Evolutionary conservation across 352 stramenopile species (phyloP), one percentile per base, ranked within the genome.

Genomic region (Elongisporangium anandrum): DNA sequence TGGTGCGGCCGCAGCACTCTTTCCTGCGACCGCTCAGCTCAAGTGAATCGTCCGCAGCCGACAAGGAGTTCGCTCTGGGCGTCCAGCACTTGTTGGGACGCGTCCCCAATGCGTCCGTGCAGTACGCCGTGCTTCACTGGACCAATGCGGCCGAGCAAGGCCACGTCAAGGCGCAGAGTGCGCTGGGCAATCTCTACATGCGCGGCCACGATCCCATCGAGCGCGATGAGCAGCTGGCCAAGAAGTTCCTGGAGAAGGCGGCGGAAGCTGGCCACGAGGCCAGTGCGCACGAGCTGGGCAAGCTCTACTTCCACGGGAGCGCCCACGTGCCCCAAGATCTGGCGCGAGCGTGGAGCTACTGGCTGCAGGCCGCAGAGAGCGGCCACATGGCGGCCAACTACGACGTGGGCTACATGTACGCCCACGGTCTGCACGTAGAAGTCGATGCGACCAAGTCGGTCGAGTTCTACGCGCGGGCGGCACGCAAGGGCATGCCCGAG

Each of bases 321-420:
- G 57, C 73, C 17, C 56, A 64, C 4, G 60, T 74, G 13, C 55
- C 59, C 29, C 60, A 60, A 2, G 64, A 88, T 59, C 56, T 73
- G 21, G 66, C 60, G 20, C 56, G 50, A 4, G 79, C 86, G 48
- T 61, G 94, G 17, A 52, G 73, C 16, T 94, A 92, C 70, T 95
- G 82, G 81, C 66, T 59, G 5, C 67, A 65, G 10, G 83, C 86
- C 9, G 84, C 84, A 5, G 64, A 83, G 2, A 69, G 66, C 13
- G 82, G 82, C 10, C 80, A 94, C 73, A 80, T 83, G 71, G 79
- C 80, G 1, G 84, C 84, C 49, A 85, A 74, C 61, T 92, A 85
- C 56, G 85, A 92, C 49, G 56, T 95, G 34, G 86, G 66, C 15
- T 83, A 81, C 61, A 71, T 95, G 73, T 95, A 91, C 68, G 70